phyloP scores from a whole-genome alignment of 2,329 filamentous ascomycete species.

The Talaromyces pinophilus region DNA sequence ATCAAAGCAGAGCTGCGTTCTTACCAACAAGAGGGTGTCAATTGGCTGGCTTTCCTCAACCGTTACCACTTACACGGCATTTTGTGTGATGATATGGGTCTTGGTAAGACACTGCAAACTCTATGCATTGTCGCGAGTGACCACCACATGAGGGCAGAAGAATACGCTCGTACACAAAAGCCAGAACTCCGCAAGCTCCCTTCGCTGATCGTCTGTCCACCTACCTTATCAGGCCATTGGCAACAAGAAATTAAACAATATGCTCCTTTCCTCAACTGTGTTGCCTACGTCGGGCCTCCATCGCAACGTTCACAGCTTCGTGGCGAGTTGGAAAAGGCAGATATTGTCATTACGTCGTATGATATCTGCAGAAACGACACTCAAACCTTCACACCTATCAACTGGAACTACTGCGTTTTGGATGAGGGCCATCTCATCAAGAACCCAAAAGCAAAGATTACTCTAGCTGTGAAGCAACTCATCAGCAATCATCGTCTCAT shows the following conservation, averaged over 20 bases:
- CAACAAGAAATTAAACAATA: conserved; percentile 96
- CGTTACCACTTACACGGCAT: conserved; percentile 97
- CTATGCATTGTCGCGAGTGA: conserved; percentile 98
- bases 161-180: conserved; percentile 79
- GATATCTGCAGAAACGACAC: conserved; percentile 96
- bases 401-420: conserved; percentile 96
- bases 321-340: conserved; percentile 70
- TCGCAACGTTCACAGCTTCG: conserved; percentile 73
- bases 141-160: conserved; percentile 88
- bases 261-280: conserved; percentile 86
- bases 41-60: conserved; percentile 97
- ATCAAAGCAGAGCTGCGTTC: conserved; percentile 96
- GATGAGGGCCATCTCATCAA: conserved; percentile 99
- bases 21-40: conserved; percentile 98
- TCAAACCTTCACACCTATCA: conserved; percentile 78
- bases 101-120: conserved; percentile 96
- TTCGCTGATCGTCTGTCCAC: conserved; percentile 92
- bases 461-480: conserved; percentile 85
- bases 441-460: conserved; percentile 96
- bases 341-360: conserved; percentile 96
- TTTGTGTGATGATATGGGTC: conserved; percentile 98
- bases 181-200: conserved; percentile 77
- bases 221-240: conserved; percentile 96
- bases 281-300: conserved; percentile 89
- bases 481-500: conserved; percentile 93